These are phyloP conservation scores for Penicillium mononematosum DNA, from an alignment of 495 filamentous ascomycete species.

Conservation along the genomic window DNA sequence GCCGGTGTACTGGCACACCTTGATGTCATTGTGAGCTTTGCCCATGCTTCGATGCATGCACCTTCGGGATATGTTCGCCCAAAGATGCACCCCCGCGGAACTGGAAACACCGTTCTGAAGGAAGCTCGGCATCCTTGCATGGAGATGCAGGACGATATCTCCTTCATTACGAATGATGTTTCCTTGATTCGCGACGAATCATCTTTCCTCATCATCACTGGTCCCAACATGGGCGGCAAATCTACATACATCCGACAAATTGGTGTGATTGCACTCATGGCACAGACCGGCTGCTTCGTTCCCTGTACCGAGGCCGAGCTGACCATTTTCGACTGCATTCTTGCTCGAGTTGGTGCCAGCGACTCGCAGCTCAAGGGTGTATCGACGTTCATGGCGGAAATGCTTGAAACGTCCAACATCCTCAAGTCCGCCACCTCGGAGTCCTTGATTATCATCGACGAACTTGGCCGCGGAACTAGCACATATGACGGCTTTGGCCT, in stretches of 20 bases:
- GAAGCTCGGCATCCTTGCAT: constrained; percentile 97
- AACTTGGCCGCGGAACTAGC: constrained; percentile 95
- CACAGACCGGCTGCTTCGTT: constrained; percentile 95
- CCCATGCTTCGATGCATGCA: constrained; percentile 90
- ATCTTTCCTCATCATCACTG: constrained; percentile 95
- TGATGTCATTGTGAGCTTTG: constrained; percentile 94
- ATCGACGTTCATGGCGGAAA: constrained; percentile 99
- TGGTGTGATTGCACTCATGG: constrained; percentile 96
- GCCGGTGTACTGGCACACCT: constrained; percentile 89
- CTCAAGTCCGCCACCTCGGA: constrained; percentile 94
- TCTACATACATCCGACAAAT: constrained; percentile 98
- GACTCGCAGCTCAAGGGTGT: constrained; percentile 98
- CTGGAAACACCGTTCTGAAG: constrained; percentile 85
- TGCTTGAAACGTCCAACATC: constrained; percentile 98
- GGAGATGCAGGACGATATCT: constrained; percentile 98
- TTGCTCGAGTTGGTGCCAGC: constrained; percentile 91
- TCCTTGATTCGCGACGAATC: constrained; percentile 74
- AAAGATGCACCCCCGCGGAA: constrained; percentile 85
- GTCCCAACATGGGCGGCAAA: constrained; percentile 99
- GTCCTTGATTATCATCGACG: constrained; percentile 96
- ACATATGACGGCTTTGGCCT: constrained; percentile 99
- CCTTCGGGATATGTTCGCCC: constrained; percentile 89
- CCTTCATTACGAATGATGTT: constrained; percentile 98
- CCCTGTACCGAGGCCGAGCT: constrained; percentile 87
- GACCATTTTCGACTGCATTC: constrained; percentile 96